phyloP scores from a whole-genome alignment of 2,329 filamentous ascomycete species.

The Curvularia sp. region DNA sequence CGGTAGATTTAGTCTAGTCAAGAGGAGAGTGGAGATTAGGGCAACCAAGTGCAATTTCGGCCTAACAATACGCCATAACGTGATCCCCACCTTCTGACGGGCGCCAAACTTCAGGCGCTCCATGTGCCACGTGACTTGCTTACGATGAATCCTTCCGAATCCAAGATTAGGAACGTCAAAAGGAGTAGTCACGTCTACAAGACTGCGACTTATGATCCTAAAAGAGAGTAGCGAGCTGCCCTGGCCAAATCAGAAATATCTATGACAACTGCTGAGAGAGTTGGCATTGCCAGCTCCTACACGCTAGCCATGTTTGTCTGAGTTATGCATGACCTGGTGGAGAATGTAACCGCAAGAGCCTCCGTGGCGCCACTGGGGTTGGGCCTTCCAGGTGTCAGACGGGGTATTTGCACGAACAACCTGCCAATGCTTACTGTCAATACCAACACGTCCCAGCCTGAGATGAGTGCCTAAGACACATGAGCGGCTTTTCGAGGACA shows the following conservation, averaged over 20 bases:
- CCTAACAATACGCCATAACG: neutral
- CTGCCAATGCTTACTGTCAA: too few species aligned
- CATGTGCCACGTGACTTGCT: conserved; percentile 6
- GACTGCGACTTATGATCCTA: neutral
- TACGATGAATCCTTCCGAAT: conserved; percentile 3
- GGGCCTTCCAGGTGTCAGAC: too few species aligned
- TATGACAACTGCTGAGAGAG: neutral
- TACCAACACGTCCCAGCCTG: too few species aligned
- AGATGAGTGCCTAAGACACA: too few species aligned
- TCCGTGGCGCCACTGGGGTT: too few species aligned
- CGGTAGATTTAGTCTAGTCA: neutral
- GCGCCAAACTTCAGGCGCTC: conserved; percentile 1
- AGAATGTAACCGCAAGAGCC: too few species aligned
- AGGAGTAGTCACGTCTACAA: neutral
- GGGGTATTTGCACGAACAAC: too few species aligned
- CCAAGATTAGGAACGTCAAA: neutral
- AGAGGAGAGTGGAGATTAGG: neutral
- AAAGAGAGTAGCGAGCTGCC: neutral
- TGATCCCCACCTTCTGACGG: neutral
- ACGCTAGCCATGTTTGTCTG: neutral
- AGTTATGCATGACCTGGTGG: neutral
- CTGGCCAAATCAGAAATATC: neutral
- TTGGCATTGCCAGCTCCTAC: neutral
- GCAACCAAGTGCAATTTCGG: conserved; percentile 3
- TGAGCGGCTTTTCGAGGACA: too few species aligned